A percentile compares a stretch with the other conserved stretches of the same genome.
Conservation (phyloP, 2,329 filamentous ascomycete species). For the Epichloe sylvatica region DNA sequence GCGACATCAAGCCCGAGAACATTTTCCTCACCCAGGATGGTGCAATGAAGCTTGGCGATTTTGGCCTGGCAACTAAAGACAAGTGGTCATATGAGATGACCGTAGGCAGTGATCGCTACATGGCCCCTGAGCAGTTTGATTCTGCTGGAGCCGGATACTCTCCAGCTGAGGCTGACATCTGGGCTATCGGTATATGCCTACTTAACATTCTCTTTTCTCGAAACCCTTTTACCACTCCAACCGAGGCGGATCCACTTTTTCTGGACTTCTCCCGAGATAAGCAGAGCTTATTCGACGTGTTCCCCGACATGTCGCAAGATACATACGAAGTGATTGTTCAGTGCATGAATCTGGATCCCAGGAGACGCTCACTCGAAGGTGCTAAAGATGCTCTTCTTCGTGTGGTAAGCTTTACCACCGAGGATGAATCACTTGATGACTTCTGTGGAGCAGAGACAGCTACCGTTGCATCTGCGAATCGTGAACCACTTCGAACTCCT, state of each 20-base stretch:
- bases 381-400: conserved; percentile 66
- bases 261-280: conserved; percentile 86
- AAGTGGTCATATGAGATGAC: conserved; percentile 84
- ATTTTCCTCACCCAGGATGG: conserved; percentile 84
- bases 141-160: conserved; percentile 78
- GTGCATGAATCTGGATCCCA: conserved; percentile 82
- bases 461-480: conserved; percentile 70
- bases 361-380: conserved; percentile 67
- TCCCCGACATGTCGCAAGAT: conserved; percentile 96
- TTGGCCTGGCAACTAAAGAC: conserved; percentile 81
- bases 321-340: conserved; percentile 87
- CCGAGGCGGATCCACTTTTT: conserved; percentile 82
- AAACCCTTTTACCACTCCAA: conserved; percentile 88
- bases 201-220: conserved; percentile 93
- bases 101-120: conserved; percentile 95
- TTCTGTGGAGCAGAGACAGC: conserved; percentile 77
- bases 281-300: conserved; percentile 93
- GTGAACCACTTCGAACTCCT: conserved; percentile 87
- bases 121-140: conserved; percentile 97
- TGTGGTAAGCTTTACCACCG: conserved; percentile 81
- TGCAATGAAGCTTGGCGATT: conserved; percentile 91
- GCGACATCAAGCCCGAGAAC: conserved; percentile 99
- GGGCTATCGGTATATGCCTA: conserved; percentile 93
- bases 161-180: conserved; percentile 84
- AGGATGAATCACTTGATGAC: conserved; percentile 82